phyloP scores from a whole-genome alignment of 2,329 filamentous ascomycete genomes.

The Macrophomina pseudophaseolina region DNA sequence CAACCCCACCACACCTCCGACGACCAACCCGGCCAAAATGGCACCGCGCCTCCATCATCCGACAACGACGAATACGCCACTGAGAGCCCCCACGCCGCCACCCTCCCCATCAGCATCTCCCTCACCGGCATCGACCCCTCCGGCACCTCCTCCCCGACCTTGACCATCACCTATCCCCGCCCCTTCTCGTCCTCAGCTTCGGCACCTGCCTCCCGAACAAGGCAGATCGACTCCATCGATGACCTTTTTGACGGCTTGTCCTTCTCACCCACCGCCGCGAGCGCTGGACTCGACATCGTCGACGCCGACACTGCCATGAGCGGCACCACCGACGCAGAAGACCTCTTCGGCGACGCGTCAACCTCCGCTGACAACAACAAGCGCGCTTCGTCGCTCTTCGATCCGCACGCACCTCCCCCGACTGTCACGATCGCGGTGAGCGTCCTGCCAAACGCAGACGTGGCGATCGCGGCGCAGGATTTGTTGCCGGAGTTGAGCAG shows the following conservation, averaged over 20 bases:
- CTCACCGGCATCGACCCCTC: slow-evolving; percentile 18
- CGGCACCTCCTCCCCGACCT: slow-evolving; percentile 27
- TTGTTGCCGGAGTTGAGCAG: slow-evolving; percentile 44
- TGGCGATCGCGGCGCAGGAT: slow-evolving; percentile 66
- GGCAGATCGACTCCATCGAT: slow-evolving; percentile 13
- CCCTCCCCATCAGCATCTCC: slow-evolving; percentile 26
- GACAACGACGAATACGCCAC: background rate
- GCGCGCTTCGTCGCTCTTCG: slow-evolving; percentile 24
- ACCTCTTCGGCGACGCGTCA: slow-evolving; percentile 13
- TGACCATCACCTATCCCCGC: slow-evolving; percentile 26
- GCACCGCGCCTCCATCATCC: slow-evolving; percentile 34
- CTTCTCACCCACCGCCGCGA: background rate
- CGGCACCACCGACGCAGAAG: background rate
- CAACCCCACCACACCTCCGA: slow-evolving; percentile 39
- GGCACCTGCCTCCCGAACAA: background rate
- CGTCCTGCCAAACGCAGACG: slow-evolving; percentile 62
- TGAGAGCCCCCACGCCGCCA: slow-evolving; percentile 18
- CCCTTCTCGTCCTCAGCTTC: background rate
- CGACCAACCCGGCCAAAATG: background rate
- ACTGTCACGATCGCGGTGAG: slow-evolving; percentile 60
- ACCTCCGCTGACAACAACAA: background rate
- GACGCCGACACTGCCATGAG: slow-evolving; percentile 16
- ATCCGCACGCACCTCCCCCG: slow-evolving; percentile 52
- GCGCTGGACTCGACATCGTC: background rate
- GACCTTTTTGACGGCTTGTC: slow-evolving; percentile 27